Base-by-base conservation (phyloP, 345 rosid species). In the Barbarea vulgaris region DNA sequence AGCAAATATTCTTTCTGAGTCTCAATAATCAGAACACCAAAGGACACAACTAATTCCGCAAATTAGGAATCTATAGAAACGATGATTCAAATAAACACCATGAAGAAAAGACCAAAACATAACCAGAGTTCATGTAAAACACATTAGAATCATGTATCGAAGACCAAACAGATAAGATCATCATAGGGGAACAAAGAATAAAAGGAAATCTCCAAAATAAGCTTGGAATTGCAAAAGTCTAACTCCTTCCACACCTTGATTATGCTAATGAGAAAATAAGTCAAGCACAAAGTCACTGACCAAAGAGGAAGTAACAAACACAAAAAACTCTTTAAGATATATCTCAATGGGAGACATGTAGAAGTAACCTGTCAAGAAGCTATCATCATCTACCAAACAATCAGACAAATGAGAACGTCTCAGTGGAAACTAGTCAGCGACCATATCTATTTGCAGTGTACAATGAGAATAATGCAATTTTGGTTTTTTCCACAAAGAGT, bases 341-440 rank as follows among this genome's bases (percentile, higher is more conserved):
- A 67, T 19, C 48, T 22, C 6, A 68, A 37, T 25, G 15, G 9
- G 48, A 44, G 36, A 41, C 36, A 64, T 64, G 2, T 53, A 67
- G 25, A 51, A 36, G 15, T 22, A 54, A 53, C 27, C 25, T n/a
- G 18, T 37, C 36, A 31, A 47, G 9, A 31, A 47, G 9, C 61
- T 46, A 47, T 28, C 46, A 70, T 46, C 75, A 44, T 46, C 22
- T 1, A 70, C 19, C 24, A 70, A 70, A 58, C n/a, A 47, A 69
- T 70, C 54, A 69, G 64, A 27, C 18, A 41, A 55, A 11, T 13
- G 24, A 54, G 13, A 56, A 39, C 4, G 14, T 42, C 52, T 15
- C 7, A 42, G 52, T 25, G 33, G 68, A 24, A 9, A 42, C 25
- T 34, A 11, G 39, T 56, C 62, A 30, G 50, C 28, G 1, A 36